phyloP scores from a whole-genome alignment of 139 green algal genomes.

The Pseudopediastrum boryanum region DNA sequence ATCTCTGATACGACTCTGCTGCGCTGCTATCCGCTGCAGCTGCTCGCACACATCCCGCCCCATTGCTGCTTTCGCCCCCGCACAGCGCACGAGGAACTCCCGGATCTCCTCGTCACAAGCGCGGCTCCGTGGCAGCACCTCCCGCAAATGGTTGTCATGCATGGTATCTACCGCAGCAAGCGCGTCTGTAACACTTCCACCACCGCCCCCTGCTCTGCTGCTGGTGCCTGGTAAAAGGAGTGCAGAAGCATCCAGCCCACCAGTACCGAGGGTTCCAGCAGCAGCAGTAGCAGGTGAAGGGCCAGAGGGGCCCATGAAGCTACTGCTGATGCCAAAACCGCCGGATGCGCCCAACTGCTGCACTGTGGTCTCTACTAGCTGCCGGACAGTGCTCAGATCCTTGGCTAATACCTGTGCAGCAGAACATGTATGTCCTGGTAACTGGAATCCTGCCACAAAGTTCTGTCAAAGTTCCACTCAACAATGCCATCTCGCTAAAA shows the following conservation, averaged over 20 bases:
- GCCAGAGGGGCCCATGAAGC: neutral
- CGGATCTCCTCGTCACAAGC: conserved; percentile 41
- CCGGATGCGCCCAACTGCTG: conserved; percentile 47
- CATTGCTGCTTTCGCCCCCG: conserved; percentile 74
- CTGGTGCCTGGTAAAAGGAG: too few relatives aligned
- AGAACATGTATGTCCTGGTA: too few relatives aligned
- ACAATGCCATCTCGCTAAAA: too few relatives aligned
- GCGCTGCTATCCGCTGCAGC: conserved; percentile 73
- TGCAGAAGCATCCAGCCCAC: neutral
- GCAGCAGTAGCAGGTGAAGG: neutral
- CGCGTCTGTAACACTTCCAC: conserved; percentile 57
- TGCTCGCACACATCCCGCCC: conserved; percentile 74
- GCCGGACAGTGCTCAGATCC: conserved; percentile 65
- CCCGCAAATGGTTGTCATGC: conserved; percentile 65
- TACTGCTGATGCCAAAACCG: neutral
- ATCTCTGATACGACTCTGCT: conserved; percentile 88
- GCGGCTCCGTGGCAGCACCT: conserved; percentile 67
- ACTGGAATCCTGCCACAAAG: too few relatives aligned
- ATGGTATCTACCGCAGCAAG: conserved; percentile 83
- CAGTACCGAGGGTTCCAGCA: neutral
- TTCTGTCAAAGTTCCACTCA: too few relatives aligned
- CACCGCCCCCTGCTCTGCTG: too few relatives aligned
- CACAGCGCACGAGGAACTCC: conserved; percentile 46
- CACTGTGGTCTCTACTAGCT: conserved; percentile 72
- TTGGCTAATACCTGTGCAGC: conserved; percentile 55